These are phyloP conservation scores for Calonectria leucothoes DNA, from an alignment of 2,329 filamentous ascomycete genomes.

Conservation along the genomic window DNA sequence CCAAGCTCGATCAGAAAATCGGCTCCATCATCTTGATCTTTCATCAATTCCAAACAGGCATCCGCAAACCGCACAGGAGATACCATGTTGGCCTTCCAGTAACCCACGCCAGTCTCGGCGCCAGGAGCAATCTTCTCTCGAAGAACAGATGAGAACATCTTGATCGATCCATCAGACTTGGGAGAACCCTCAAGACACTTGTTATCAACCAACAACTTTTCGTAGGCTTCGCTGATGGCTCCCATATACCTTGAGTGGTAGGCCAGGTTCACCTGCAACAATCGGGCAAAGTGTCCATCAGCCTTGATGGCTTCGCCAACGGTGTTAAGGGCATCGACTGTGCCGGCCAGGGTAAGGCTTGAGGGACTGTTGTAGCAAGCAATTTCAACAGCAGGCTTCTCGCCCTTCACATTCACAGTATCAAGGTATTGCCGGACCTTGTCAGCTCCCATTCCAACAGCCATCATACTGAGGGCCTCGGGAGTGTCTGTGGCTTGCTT, in stretches of 20 bases:
- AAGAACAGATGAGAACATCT: conserved; percentile 20
- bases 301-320: conserved; percentile 9
- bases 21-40: conserved; percentile 22
- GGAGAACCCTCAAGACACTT: conserved; percentile 7
- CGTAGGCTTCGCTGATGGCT: conserved; percentile 9
- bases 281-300: conserved; percentile 12
- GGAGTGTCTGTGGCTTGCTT: background rate
- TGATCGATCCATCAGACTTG: conserved; percentile 2
- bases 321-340: conserved; percentile 6
- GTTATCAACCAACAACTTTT: conserved; percentile 25
- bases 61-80: conserved; percentile 50
- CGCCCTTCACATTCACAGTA: background rate
- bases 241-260: conserved; percentile 16
- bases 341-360: conserved; percentile 11
- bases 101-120: conserved; percentile 29
- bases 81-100: conserved; percentile 53
- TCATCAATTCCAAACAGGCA: conserved; percentile 41
- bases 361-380: conserved; percentile 20
- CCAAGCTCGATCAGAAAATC: conserved; percentile 42
- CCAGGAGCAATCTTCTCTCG: background rate
- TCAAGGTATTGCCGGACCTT: conserved; percentile 16
- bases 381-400: conserved; percentile 10
- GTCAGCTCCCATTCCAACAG: conserved; percentile 11
- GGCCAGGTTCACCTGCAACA: conserved; percentile 13
- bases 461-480: conserved; percentile 15